Conservation (phyloP, 2,329 filamentous ascomycete genomes). For the Nothomitra cinnamomea region DNA sequence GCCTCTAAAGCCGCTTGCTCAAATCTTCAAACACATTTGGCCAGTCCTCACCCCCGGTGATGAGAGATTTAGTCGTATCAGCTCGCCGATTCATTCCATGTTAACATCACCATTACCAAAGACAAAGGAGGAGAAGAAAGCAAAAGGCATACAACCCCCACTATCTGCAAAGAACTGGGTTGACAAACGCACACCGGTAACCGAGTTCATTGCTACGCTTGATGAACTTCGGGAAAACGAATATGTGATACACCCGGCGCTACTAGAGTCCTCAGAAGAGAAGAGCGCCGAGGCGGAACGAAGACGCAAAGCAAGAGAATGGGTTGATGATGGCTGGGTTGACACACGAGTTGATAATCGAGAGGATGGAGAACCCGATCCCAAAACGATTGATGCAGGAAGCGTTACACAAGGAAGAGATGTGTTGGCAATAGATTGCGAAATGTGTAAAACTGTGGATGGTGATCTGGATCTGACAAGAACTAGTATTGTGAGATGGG, state of each 20-base stretch:
- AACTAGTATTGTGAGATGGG: slow-evolving; percentile 76
- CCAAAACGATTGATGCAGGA: slow-evolving; percentile 61
- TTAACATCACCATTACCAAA: slow-evolving; percentile 58
- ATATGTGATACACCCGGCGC: slow-evolving; percentile 67
- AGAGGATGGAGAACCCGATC: slow-evolving; percentile 45
- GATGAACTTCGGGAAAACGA: slow-evolving; percentile 70
- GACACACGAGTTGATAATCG: slow-evolving; percentile 53
- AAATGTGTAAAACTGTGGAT: slow-evolving; percentile 85
- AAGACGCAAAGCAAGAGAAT: slow-evolving; percentile 33
- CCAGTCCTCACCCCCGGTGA: slow-evolving; percentile 79
- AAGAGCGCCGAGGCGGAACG: slow-evolving; percentile 34
- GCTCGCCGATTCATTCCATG: slow-evolving; percentile 76
- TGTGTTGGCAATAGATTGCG: slow-evolving; percentile 75
- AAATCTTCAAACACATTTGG: slow-evolving; percentile 81
- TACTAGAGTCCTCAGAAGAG: slow-evolving; percentile 41
- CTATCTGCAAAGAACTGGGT: slow-evolving; percentile 49
- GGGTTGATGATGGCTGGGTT: slow-evolving; percentile 55
- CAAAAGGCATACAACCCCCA: slow-evolving; percentile 37
- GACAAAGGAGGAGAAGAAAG: slow-evolving; percentile 46
- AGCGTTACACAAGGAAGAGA: slow-evolving; percentile 70
- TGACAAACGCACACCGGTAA: slow-evolving; percentile 65
- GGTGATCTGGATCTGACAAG: slow-evolving; percentile 71
- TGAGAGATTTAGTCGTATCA: slow-evolving; percentile 59
- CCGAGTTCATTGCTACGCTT: slow-evolving; percentile 53
- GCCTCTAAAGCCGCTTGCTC: slow-evolving; percentile 48